Conservation (phyloP, 139 green algal genomes). For the Chlamydomonas urium region DNA sequence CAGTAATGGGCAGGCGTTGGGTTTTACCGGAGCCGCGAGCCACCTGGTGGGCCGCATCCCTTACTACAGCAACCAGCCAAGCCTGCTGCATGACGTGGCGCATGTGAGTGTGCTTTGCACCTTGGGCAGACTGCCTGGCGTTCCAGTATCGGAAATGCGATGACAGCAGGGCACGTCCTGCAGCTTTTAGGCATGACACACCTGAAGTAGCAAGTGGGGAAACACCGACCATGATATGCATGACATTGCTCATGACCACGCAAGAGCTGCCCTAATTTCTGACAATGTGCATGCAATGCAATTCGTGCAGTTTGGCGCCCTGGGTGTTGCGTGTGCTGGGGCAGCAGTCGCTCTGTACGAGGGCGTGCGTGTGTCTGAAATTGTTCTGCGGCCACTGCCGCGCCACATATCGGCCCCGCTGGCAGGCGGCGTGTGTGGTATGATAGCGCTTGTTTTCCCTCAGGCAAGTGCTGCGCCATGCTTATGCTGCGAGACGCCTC, state of each 20-base stretch:
- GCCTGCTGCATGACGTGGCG: conserved; percentile 50
- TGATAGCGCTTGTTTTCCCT: conserved; percentile 49
- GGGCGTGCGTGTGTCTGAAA: conserved; percentile 55
- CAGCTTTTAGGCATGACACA: too few relatives aligned
- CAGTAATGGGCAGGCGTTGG: neutral
- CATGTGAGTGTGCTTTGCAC: conserved; percentile 29
- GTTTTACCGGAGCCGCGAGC: conserved; percentile 26
- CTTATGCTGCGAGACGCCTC: neutral
- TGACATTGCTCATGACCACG: too few relatives aligned
- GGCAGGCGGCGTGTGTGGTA: conserved; percentile 40
- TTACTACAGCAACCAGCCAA: conserved; percentile 56
- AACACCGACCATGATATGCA: too few relatives aligned
- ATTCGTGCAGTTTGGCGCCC: conserved; percentile 36
- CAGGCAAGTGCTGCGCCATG: conserved; percentile 21
- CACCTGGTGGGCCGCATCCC: conserved; percentile 59
- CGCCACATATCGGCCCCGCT: conserved; percentile 36
- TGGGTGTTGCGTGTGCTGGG: conserved; percentile 45
- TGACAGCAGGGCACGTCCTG: too few relatives aligned
- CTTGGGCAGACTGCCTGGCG: too few relatives aligned
- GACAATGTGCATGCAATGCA: too few relatives aligned
- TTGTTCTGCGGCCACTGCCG: conserved; percentile 55
- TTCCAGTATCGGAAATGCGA: too few relatives aligned
- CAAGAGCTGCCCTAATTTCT: too few relatives aligned
- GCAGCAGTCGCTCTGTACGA: conserved; percentile 57
- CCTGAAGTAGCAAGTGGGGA: too few relatives aligned